Evolutionary conservation across 768 basidiomycete genomes (phyloP).

Genomic region (Calocybe cyanea): DNA sequence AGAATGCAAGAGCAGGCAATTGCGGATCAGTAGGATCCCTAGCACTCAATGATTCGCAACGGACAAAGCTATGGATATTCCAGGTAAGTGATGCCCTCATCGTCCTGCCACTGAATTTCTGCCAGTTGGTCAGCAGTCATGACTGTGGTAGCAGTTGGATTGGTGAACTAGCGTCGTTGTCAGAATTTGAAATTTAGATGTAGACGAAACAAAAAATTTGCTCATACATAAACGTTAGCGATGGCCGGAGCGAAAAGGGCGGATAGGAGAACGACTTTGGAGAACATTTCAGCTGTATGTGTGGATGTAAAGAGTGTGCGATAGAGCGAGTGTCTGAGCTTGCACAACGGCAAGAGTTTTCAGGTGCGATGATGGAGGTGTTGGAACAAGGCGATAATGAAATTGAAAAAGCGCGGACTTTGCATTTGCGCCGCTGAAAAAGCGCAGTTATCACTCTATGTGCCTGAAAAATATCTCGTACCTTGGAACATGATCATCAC

Average conservation of each 20-base stretch:
- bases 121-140: conserved; percentile 48
- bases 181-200: too few relatives aligned
- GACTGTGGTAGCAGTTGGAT: conserved; percentile 42
- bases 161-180: conserved; percentile 45
- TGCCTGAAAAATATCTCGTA: too few relatives aligned
- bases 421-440: too few relatives aligned
- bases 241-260: conserved; percentile 49
- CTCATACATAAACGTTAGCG: conserved; percentile 55
- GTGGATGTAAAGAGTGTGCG: conserved; percentile 28
- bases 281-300: conserved; percentile 42
- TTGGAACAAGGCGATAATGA: not conserved
- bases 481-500: too few relatives aligned
- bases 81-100: conserved; percentile 32
- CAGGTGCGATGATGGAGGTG: conserved; percentile 4
- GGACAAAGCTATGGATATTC: conserved; percentile 60
- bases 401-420: conserved; percentile 16
- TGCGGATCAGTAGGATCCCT: conserved; percentile 50
- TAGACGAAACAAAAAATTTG: not conserved
- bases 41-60: conserved; percentile 55
- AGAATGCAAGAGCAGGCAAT: conserved; percentile 69
- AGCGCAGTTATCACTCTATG: too few relatives aligned
- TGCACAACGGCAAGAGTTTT: conserved; percentile 19
- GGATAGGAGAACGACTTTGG: conserved; percentile 43
- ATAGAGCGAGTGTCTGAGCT: conserved; percentile 34
- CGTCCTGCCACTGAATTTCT: conserved; percentile 59